These are phyloP conservation scores for Colletotrichum sp. DNA, from an alignment of 2,329 filamentous ascomycete genomes.

Conservation along the genomic window DNA sequence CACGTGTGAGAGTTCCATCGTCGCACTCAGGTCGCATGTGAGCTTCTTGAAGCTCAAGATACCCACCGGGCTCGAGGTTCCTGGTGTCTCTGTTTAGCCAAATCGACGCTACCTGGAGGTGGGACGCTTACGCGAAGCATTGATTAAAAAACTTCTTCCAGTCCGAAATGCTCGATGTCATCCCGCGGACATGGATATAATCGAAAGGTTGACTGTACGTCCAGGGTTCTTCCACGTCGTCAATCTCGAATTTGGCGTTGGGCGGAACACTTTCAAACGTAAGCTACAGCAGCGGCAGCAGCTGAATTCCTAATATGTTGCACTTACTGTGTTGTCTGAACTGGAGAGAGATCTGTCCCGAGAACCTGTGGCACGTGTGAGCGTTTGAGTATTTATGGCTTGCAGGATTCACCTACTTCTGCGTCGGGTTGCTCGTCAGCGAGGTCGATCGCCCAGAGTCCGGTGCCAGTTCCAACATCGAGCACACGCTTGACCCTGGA, in stretches of 20 bases:
- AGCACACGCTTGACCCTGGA: conserved; percentile 34
- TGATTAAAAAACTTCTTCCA: conserved; percentile 51
- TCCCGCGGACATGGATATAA: conserved; percentile 57
- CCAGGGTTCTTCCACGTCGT: conserved; percentile 61
- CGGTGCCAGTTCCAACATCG: conserved; percentile 54
- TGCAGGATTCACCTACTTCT: conserved; percentile 21
- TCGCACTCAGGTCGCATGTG: conserved; percentile 42
- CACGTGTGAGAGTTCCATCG: conserved; percentile 38
- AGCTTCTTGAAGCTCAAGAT: conserved; percentile 47
- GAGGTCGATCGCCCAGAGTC: conserved; percentile 50
- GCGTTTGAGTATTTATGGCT: not conserved
- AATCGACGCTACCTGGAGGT: not conserved
- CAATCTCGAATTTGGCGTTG: conserved; percentile 60
- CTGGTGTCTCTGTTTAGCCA: conserved; percentile 29
- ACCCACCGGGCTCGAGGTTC: conserved; percentile 46
- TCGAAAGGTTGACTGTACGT: conserved; percentile 53
- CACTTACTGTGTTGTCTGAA: conserved; percentile 38
- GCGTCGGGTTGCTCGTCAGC: conserved; percentile 37
- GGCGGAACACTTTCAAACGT: conserved; percentile 45
- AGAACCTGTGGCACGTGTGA: conserved; percentile 27
- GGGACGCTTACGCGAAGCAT: conserved; percentile 37
- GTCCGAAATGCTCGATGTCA: conserved; percentile 56
- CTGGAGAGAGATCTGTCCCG: conserved; percentile 45
- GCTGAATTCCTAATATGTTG: not conserved
- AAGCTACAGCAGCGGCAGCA: not conserved